Conservation (phyloP, 2,329 filamentous ascomycete species). For the Grosmannia penicillata region DNA sequence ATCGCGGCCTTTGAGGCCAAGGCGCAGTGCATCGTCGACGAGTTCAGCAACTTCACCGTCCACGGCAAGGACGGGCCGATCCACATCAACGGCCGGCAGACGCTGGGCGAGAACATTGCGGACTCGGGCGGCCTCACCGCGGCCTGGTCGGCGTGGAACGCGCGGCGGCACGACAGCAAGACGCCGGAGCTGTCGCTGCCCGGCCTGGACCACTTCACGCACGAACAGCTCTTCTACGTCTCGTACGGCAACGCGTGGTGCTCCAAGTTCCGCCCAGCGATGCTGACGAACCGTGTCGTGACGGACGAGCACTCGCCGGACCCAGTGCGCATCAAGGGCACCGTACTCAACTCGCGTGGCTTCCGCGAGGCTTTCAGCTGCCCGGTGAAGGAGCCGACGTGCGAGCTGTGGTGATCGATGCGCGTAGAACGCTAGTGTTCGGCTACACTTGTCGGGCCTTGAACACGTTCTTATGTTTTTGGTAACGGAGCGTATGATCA, state of each 20-base stretch:
- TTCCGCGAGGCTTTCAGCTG: slow-evolving; percentile 57
- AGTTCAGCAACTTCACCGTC: slow-evolving; percentile 48
- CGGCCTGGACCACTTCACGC: slow-evolving; percentile 44
- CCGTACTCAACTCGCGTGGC: slow-evolving; percentile 50
- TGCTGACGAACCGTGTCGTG: slow-evolving; percentile 41
- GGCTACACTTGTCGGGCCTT: too few relatives aligned
- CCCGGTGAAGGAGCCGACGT: slow-evolving; percentile 47
- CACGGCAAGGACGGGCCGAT: slow-evolving; percentile 39
- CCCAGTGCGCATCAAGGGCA: slow-evolving; percentile 44
- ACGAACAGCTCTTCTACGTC: slow-evolving; percentile 57
- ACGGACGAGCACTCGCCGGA: slow-evolving; percentile 52
- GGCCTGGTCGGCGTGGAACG: slow-evolving; percentile 51
- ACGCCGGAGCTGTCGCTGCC: slow-evolving; percentile 27
- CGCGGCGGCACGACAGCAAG: slow-evolving; percentile 23
- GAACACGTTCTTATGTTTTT: too few relatives aligned
- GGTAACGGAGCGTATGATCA: too few relatives aligned
- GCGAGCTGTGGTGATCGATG: slow-evolving; percentile 49
- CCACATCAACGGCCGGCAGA: slow-evolving; percentile 47
- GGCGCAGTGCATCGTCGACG: slow-evolving; percentile 51
- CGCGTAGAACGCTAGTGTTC: background rate
- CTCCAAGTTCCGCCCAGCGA: slow-evolving; percentile 43
- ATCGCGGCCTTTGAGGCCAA: slow-evolving; percentile 41
- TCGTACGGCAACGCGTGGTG: slow-evolving; percentile 53
- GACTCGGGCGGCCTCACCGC: slow-evolving; percentile 53
- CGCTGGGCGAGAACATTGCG: slow-evolving; percentile 56